Evolutionary conservation across 2,329 filamentous ascomycete genomes (phyloP).

Genomic region (Thielaviopsis cerberus): DNA sequence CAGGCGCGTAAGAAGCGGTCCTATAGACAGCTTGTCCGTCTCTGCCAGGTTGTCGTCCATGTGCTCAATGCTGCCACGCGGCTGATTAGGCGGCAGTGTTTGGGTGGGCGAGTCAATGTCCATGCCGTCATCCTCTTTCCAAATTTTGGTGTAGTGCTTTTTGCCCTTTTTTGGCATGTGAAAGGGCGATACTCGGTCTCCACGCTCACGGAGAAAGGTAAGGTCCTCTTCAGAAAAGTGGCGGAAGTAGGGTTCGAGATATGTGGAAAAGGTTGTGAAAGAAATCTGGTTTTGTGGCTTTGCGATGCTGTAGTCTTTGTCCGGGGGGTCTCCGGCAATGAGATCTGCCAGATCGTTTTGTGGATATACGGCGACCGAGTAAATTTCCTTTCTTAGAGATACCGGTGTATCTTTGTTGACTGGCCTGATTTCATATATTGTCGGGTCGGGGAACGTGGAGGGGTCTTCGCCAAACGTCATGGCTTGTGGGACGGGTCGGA

Average conservation of each 20-base stretch:
- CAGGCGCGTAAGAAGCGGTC: slow-evolving; percentile 66
- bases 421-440: slow-evolving; percentile 77
- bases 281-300: slow-evolving; percentile 91
- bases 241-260: slow-evolving; percentile 79
- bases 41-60: slow-evolving; percentile 75
- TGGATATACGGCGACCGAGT: slow-evolving; percentile 71
- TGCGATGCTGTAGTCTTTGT: slow-evolving; percentile 86
- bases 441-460: slow-evolving; percentile 76
- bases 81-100: slow-evolving; percentile 57
- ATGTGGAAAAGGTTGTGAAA: slow-evolving; percentile 80
- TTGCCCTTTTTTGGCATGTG: slow-evolving; percentile 70
- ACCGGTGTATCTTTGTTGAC: slow-evolving; percentile 30
- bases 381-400: slow-evolving; percentile 61
- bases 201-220: slow-evolving; percentile 75
- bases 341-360: slow-evolving; percentile 61
- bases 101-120: slow-evolving; percentile 55
- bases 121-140: slow-evolving; percentile 81
- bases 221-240: slow-evolving; percentile 84
- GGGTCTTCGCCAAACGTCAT: slow-evolving; percentile 89
- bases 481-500: slow-evolving; percentile 51
- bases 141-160: slow-evolving; percentile 72
- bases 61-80: slow-evolving; percentile 69
- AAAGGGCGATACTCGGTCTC: slow-evolving; percentile 69
- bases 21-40: slow-evolving; percentile 74
- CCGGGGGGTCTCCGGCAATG: slow-evolving; percentile 74